Evolutionary conservation across 2,329 filamentous ascomycete species (phyloP).

Genomic region (Ceratocystis harringtonii): DNA sequence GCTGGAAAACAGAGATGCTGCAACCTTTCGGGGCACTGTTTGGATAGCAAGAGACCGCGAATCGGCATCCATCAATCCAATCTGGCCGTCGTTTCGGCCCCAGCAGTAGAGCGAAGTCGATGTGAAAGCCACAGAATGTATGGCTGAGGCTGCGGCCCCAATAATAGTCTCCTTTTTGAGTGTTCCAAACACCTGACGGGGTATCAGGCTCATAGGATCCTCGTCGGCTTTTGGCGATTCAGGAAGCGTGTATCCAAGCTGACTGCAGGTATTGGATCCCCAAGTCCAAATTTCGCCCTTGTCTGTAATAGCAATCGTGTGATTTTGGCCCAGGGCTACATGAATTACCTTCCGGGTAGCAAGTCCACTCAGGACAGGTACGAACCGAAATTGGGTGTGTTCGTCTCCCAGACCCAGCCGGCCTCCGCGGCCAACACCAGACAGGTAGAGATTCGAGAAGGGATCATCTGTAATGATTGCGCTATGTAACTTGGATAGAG

Average conservation of each 20-base stretch:
- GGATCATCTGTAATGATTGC: conserved; percentile 78
- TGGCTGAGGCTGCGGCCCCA: conserved; percentile 73
- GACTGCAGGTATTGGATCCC: conserved; percentile 75
- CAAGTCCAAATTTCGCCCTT: conserved; percentile 87
- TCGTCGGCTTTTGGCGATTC: conserved; percentile 54
- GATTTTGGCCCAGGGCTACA: conserved; percentile 82
- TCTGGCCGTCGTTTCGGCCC: conserved; percentile 86
- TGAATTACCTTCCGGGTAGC: conserved; percentile 57
- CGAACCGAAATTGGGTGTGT: conserved; percentile 73
- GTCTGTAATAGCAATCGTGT: conserved; percentile 72
- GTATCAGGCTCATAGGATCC: conserved; percentile 64
- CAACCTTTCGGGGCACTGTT: conserved; percentile 67
- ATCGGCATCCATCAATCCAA: conserved; percentile 88
- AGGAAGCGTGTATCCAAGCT: conserved; percentile 73
- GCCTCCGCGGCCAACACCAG: conserved; percentile 80
- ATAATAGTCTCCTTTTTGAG: conserved; percentile 72
- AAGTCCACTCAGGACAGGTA: conserved; percentile 64
- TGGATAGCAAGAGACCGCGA: conserved; percentile 83
- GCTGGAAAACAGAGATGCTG: conserved; percentile 62
- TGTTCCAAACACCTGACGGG: conserved; percentile 79
- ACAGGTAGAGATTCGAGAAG: conserved; percentile 80
- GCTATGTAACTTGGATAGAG: conserved; percentile 82
- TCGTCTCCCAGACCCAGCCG: conserved; percentile 82
- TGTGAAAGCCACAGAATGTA: conserved; percentile 85
- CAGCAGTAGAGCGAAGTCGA: conserved; percentile 74